Conservation (phyloP, 106 monocot species). For the Apostasia ramifera region DNA sequence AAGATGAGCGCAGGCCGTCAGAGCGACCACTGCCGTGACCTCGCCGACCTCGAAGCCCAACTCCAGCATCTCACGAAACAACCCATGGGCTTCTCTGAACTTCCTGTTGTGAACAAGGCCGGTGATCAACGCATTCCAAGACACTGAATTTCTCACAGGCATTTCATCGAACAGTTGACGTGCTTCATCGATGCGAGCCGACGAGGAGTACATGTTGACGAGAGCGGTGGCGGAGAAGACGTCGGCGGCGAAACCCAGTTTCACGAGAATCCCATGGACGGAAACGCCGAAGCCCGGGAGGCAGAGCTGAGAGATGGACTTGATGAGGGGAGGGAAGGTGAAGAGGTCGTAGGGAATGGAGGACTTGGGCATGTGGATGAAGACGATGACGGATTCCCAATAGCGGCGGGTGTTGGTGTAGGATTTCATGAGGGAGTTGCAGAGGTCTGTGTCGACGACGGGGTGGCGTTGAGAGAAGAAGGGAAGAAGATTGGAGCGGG, state of each 20-base stretch:
- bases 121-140: conserved; percentile 44
- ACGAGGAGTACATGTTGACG: conserved; percentile 29
- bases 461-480: conserved; percentile 15
- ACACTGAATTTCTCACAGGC: conserved; percentile 23
- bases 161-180: conserved; percentile 12
- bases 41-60: conserved; percentile 15
- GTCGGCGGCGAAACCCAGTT: conserved; percentile 12
- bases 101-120: conserved; percentile 21
- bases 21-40: conserved; percentile 16
- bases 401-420: conserved; percentile 2
- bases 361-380: conserved; percentile 15
- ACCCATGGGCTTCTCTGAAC: conserved; percentile 10
- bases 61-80: conserved; percentile 18
- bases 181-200: conserved; percentile 8
- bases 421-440: conserved; percentile 19
- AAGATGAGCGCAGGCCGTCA: conserved; percentile 30
- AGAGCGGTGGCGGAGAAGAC: conserved; percentile 19
- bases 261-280: conserved; percentile 22
- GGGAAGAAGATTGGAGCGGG: neutral
- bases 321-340: conserved; percentile 26
- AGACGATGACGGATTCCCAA: conserved; percentile 11
- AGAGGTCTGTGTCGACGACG: conserved; percentile 7
- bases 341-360: conserved; percentile 22
- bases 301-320: conserved; percentile 7
- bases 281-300: neutral